phyloP scores from a whole-genome alignment of 2,329 filamentous ascomycete genomes.

The Scedosporium aurantiacum region DNA sequence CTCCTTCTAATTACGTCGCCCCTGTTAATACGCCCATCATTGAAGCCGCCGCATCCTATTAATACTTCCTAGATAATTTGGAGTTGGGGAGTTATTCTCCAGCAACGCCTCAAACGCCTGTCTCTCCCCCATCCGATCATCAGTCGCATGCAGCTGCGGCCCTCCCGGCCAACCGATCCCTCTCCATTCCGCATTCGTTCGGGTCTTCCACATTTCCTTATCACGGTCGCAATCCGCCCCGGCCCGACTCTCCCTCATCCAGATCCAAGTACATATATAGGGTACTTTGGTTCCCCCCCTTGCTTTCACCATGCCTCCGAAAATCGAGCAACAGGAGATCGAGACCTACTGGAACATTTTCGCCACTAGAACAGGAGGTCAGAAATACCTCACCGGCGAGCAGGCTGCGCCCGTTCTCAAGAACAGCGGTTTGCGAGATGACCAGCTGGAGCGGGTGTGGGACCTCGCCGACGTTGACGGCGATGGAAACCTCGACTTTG shows the following conservation, averaged over 20 bases:
- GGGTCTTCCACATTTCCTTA: not conserved
- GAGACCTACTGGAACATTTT: slow-evolving; percentile 60
- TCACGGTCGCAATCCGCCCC: not conserved
- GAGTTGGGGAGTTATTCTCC: not conserved
- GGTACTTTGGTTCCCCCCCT: not conserved
- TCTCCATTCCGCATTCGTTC: not conserved
- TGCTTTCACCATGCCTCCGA: slow-evolving; percentile 38
- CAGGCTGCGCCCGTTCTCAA: slow-evolving; percentile 52
- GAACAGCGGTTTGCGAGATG: slow-evolving; percentile 51
- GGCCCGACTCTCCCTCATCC: not conserved
- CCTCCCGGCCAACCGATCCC: not conserved
- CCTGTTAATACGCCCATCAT: not conserved
- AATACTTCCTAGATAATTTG: not conserved
- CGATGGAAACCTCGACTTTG: slow-evolving; percentile 95
- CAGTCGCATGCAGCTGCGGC: not conserved
- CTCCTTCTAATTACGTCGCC: not conserved
- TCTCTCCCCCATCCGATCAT: not conserved
- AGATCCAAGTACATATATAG: not conserved
- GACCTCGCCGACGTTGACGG: slow-evolving; percentile 95
- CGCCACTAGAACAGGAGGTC: slow-evolving; percentile 45
- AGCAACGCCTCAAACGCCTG: not conserved
- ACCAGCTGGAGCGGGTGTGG: slow-evolving; percentile 94
- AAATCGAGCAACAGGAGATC: slow-evolving; percentile 51
- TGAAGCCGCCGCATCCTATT: no score
- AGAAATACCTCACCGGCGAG: slow-evolving; percentile 49